Evolutionary conservation across 441 rosid genomes (phyloP), one percentile per base, ranked within the genome.

Genomic region (Flueggea neowawraea): DNA sequence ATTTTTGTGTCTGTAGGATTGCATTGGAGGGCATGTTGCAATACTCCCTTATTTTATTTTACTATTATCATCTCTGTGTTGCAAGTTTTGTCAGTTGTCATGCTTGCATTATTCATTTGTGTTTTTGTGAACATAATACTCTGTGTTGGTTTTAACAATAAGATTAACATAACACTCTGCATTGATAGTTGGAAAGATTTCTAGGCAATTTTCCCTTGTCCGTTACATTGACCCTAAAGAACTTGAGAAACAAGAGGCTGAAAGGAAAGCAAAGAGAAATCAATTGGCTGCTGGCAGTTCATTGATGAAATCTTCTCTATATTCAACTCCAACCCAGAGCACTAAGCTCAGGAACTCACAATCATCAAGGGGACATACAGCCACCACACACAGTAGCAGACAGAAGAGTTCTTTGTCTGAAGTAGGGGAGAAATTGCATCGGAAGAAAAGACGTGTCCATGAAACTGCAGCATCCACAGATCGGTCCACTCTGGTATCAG

Each of bases 151-250:
- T 55, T 55, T 12, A 14, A 36, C 10, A 12, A 36, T 55, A 14
- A n/a, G 47, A 43, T 64, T 69, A 49, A 59, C 14, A 58, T 41
- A 5, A 33, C 36, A 54, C 17, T 50, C 16, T 64, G 15, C 45
- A 47, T 60, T 71, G 16, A n/a, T 54, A 90, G 95, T 61, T 61
- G 89, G 86, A 63, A 87, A 82, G 73, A 73, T 87, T 66, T 73
- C 89, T 10, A 61, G 89, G 22, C 74, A 82, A 62, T 86, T 84
- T 41, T 75, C 96, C 1, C 67, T 90, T 28, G 85, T 82, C 59
- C 78, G 81, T 63, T 81, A 71, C 70, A 85, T 83, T 14, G 92
- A 85, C 12, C 89, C 96, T 11, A 65, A 75, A 15, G 86, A 85
- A 69, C 75, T 84, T 0, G 81, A 80, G 72, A 62, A 70, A 44